Evolutionary conservation across 371 early-diverging fungal genomes (phyloP), one percentile per base, ranked within the genome.

Genomic region (Syncephalastrum racemosum): DNA sequence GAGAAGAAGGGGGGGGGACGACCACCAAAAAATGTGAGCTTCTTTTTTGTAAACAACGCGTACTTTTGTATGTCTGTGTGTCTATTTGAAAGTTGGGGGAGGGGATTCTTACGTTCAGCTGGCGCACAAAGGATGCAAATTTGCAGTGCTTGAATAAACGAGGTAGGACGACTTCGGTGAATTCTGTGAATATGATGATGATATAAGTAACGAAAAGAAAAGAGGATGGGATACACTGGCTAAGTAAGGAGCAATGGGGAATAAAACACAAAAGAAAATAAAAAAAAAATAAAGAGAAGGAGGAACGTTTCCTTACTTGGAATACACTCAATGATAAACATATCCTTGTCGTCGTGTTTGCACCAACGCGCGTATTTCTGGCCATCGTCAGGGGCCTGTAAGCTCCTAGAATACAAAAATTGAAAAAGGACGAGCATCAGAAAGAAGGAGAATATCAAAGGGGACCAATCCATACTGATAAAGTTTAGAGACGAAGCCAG

Each of bases 81-180:
- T 55, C 10, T 31, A 12, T 31, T 7, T 31, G 36, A n/a, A 36
- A 50, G 22, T 16, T 51, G 20, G 20, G 22, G 18, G 45, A 54
- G 16, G 44, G 23, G 27, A 36, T 15, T 39, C 63, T 66, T 74
- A 77, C 80, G 58, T 80, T 80, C 10, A 80, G 64, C 58, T 80
- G 81, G 50, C 81, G 71, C 40, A 80, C 81, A 67, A 80, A 80
- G 2, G 81, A 80, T 25, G 78, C 68, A 53, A 80, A 80, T 68
- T 80, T 80, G 54, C 81, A 80, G 58, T 80, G 81, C 43, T 80
- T 80, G 45, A 80, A 80, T 19, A 70, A 55, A 56, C 70, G 70
- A 14, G 81, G 81, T 45, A 80, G 53, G 8, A 80, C 75, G n/a
- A 66, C 62, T 49, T 74, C 68, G 3, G 81, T 77, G 48, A 80